A percentile compares a stretch with the other conserved stretches of the same genome.
Evolutionary conservation across 495 filamentous ascomycete species (phyloP).

Genomic region (Neurospora sp.): DNA sequence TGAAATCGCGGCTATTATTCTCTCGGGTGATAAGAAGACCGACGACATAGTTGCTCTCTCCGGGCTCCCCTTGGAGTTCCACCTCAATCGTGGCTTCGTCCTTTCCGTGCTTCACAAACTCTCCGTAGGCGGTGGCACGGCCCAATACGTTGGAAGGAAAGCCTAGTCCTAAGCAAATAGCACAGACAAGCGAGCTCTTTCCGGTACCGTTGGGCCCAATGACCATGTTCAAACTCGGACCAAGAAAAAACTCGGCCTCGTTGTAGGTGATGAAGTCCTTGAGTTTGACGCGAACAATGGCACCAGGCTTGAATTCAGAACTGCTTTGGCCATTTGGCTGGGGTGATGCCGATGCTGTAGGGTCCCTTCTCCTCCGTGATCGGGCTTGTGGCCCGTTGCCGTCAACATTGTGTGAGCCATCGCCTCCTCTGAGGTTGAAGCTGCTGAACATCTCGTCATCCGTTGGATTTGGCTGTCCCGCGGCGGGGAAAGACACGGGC

Average conservation of each 20-base stretch:
- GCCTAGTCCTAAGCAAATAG: conserved; percentile 88
- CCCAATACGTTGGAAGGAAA: conserved; percentile 77
- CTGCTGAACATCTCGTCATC: not conserved
- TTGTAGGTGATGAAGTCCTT: conserved; percentile 95
- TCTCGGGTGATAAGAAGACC: conserved; percentile 67
- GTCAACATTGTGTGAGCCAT: not conserved
- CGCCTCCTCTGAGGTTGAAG: not conserved
- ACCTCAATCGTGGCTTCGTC: conserved; percentile 77
- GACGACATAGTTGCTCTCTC: conserved; percentile 58
- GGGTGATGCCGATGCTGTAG: conserved; percentile 1
- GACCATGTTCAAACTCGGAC: conserved; percentile 94
- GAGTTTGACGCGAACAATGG: conserved; percentile 80
- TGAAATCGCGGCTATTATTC: conserved; percentile 54
- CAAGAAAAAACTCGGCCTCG: conserved; percentile 76
- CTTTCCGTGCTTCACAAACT: conserved; percentile 88
- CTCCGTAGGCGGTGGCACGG: conserved; percentile 70
- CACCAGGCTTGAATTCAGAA: conserved; percentile 57
- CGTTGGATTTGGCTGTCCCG: not conserved
- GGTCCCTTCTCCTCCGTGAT: not conserved
- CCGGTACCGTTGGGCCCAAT: conserved; percentile 97
- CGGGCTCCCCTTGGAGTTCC: conserved; percentile 57
- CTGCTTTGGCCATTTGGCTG: conserved; percentile 1
- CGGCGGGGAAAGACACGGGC: not conserved
- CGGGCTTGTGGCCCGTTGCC: not conserved
- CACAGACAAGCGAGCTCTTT: conserved; percentile 95